phyloP scores from a whole-genome alignment of 2,329 filamentous ascomycete genomes.

The Pyrenochaeta sp. region DNA sequence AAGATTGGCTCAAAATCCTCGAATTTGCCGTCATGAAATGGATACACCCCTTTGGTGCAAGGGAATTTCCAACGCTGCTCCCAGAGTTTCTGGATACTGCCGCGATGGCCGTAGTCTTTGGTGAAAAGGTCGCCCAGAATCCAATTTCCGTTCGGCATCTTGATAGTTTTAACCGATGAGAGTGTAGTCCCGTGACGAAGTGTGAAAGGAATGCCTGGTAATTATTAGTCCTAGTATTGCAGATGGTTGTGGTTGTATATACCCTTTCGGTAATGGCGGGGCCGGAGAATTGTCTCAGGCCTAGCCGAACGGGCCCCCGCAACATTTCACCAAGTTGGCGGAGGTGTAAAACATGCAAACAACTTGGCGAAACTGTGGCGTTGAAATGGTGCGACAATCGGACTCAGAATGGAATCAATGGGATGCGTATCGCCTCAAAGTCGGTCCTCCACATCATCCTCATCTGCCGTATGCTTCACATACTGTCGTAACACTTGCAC shows the following conservation, averaged over 20 bases:
- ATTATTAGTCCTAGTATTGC: neutral
- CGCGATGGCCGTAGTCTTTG: conserved; percentile 46
- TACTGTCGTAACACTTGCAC: conserved; percentile 37
- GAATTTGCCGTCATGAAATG: conserved; percentile 74
- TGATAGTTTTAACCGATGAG: neutral
- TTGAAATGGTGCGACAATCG: conserved; percentile 4
- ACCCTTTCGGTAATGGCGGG: conserved; percentile 29
- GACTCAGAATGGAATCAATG: neutral
- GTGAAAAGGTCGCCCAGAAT: conserved; percentile 46
- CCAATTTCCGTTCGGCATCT: conserved; percentile 41
- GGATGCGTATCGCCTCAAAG: neutral
- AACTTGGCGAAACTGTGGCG: conserved; percentile 4
- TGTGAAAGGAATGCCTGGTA: too few species aligned
- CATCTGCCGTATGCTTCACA: conserved; percentile 13
- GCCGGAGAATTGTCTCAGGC: conserved; percentile 21
- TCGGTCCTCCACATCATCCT: conserved; percentile 12
- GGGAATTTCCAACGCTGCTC: conserved; percentile 45
- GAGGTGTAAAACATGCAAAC: too few species aligned
- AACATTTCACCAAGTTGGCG: neutral
- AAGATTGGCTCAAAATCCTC: conserved; percentile 72
- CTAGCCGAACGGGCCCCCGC: conserved; percentile 28
- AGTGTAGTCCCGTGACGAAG: neutral
- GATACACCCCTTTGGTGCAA: conserved; percentile 63
- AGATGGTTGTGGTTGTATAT: conserved; percentile 9
- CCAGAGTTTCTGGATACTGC: conserved; percentile 44